Evolutionary conservation across 179 eudicot species (phyloP), one percentile per base, ranked within the genome.

Genomic region (Heliamphora pulchella): DNA sequence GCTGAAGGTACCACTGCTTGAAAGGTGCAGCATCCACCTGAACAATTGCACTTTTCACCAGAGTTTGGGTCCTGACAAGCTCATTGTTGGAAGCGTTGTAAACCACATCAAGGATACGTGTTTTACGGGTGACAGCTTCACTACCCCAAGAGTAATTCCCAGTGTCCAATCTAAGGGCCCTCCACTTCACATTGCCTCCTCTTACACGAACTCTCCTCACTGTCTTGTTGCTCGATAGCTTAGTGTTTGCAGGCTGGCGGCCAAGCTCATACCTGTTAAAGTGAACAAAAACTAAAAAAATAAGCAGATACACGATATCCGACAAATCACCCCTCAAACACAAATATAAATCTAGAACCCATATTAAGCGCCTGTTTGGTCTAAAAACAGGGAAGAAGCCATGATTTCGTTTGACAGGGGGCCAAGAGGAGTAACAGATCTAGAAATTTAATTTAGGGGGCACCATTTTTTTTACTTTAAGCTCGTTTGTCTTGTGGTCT

Each of bases 141-240:
- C 87, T 85, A 31, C 85, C 87, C 87, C 85, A 85, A 0, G 85
- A 85, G 78, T 73, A 85, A 73, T 85, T 85, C 9, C 87, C 87
- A 15, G 87, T 85, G 46, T 85, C 85, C 80, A 85, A 78, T 54
- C 87, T 77, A 69, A 85, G 47, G 3, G 87, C 87, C 51, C 87
- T 69, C 87, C 87, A 85, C 84, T 85, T 85, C 51, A 85, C 87
- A 80, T 85, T 82, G 41, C 87, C 87, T 10, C 87, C 87, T 67
- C 85, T 74, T 39, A 85, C 87, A n/a, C 85, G 55, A 46, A 85
- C 82, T 67, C 87, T 82, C 50, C 87, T 69, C 18, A 85, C 87
- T n/a, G 87, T 85, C 82, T 85, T 85, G 85, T 85, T 85, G 85
- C 87, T 85, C 39, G 85, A 82, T 47, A 85, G 62, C 73, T 85